A percentile compares a stretch with the other conserved stretches of the same genome.
Evolutionary conservation across 2,329 filamentous ascomycete genomes (phyloP).

Genomic region (Alternaria arborescens): DNA sequence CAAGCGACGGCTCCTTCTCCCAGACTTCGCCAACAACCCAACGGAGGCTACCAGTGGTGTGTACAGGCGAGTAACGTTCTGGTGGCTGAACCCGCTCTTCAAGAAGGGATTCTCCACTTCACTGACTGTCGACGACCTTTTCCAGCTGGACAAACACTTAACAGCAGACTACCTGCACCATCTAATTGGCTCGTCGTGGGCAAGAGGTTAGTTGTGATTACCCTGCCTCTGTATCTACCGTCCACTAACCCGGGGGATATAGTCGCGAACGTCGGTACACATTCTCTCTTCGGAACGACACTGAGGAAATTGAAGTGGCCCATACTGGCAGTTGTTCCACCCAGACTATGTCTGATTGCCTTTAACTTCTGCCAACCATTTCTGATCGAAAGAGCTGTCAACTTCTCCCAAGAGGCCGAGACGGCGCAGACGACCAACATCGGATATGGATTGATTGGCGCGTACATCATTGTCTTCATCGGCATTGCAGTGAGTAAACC

Average conservation of each 20-base stretch:
- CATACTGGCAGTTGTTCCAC: constrained; percentile 40
- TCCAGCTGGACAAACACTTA: constrained; percentile 56
- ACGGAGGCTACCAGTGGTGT: constrained; percentile 62
- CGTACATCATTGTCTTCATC: constrained; percentile 46
- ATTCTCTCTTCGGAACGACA: constrained; percentile 39
- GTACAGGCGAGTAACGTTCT: constrained; percentile 60
- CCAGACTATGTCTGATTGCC: constrained; percentile 42
- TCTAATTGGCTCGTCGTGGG: constrained; percentile 52
- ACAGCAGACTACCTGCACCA: constrained; percentile 53
- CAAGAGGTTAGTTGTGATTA: constrained; percentile 44
- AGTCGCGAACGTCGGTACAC: constrained; percentile 29
- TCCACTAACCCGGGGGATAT: constrained; percentile 6
- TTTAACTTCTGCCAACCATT: constrained; percentile 52
- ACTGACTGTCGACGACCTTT: constrained; percentile 57
- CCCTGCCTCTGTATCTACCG: neutral
- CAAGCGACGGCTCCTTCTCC: constrained; percentile 55
- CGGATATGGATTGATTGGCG: constrained; percentile 46
- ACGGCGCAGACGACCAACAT: constrained; percentile 35
- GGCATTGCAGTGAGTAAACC: constrained; percentile 42
- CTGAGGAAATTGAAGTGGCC: constrained; percentile 42
- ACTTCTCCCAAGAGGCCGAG: constrained; percentile 31
- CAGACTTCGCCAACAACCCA: constrained; percentile 53
- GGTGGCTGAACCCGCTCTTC: constrained; percentile 64
- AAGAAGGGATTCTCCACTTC: constrained; percentile 57
- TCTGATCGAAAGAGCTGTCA: constrained; percentile 44